phyloP scores from a whole-genome alignment of 192 early-diverging fungal genomes.

The Backusella psychrophila region DNA sequence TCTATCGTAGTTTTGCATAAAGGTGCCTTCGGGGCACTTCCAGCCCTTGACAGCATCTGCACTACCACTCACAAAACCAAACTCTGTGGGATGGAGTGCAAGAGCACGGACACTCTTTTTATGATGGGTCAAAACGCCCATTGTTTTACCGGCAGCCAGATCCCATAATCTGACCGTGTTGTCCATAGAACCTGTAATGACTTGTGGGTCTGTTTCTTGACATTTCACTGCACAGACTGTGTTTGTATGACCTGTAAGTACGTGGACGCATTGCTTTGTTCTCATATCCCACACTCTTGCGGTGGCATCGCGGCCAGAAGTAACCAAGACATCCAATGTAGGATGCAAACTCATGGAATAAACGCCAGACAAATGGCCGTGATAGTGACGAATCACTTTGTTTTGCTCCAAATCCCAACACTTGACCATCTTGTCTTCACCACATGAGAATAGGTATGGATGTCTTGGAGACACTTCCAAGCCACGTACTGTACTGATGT shows the following conservation, averaged over 20 bases:
- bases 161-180: constrained; percentile 96
- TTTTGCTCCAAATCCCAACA: constrained; percentile 99
- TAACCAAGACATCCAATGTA: constrained; percentile 91
- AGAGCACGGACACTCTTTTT: constrained; percentile 95
- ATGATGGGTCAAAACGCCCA: constrained; percentile 94
- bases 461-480: constrained; percentile 92
- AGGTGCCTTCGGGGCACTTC: constrained; percentile 93
- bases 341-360: constrained; percentile 93
- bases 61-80: constrained; percentile 86
- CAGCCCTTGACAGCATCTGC: constrained; percentile 97
- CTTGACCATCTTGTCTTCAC: constrained; percentile 98
- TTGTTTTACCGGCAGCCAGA: constrained; percentile 92
- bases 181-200: constrained; percentile 93
- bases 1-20: constrained; percentile 92
- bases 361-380: constrained; percentile 95
- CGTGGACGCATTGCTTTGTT: constrained; percentile 90
- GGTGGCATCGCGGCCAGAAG: constrained; percentile 91
- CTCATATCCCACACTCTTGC: constrained; percentile 99
- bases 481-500: constrained; percentile 93
- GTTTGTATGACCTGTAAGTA: constrained; percentile 81
- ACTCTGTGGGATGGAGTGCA: constrained; percentile 90
- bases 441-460: constrained; percentile 95
- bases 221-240: constrained; percentile 87
- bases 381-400: constrained; percentile 98
- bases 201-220: constrained; percentile 96